Evolutionary conservation across 2,329 filamentous ascomycete species (phyloP).

Genomic region (Trichoderma gracile): DNA sequence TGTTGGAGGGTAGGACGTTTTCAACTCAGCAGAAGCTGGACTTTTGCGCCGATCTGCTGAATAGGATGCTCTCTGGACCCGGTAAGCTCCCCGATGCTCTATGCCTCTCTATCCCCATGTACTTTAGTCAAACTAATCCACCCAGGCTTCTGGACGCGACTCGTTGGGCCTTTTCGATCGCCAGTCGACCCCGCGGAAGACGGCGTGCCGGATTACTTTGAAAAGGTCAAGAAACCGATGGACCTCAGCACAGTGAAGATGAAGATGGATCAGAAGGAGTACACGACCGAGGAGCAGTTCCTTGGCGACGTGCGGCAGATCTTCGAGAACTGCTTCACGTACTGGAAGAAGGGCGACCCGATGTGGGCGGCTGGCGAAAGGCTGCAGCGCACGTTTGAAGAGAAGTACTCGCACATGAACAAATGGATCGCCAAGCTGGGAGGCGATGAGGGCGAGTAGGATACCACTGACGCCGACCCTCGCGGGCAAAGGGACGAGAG

Average conservation of each 20-base stretch:
- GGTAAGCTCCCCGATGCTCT: conserved; percentile 41
- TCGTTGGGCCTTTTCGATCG: conserved; percentile 62
- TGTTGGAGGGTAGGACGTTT: conserved; percentile 38
- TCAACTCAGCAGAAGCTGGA: conserved; percentile 51
- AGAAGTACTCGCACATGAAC: conserved; percentile 60
- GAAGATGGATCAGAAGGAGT: conserved; percentile 59
- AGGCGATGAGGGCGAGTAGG: conserved; percentile 39
- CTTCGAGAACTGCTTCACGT: conserved; percentile 64
- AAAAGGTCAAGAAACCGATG: conserved; percentile 63
- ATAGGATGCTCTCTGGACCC: conserved; percentile 62
- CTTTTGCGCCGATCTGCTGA: conserved; percentile 60
- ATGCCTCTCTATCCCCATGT: not conserved
- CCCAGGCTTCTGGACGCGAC: conserved; percentile 65
- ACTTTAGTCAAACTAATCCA: not conserved
- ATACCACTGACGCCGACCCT: not conserved
- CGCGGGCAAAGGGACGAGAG: not conserved
- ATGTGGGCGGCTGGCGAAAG: conserved; percentile 59
- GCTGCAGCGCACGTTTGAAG: conserved; percentile 59
- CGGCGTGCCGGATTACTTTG: conserved; percentile 61
- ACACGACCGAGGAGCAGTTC: conserved; percentile 56
- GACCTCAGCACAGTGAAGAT: conserved; percentile 60
- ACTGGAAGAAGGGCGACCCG: conserved; percentile 57
- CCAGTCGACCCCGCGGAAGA: conserved; percentile 59
- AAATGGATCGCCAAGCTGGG: conserved; percentile 60
- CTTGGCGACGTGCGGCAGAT: conserved; percentile 60